Base-by-base conservation (phyloP, 2,329 filamentous ascomycete species). In the Penicillium sp. region DNA sequence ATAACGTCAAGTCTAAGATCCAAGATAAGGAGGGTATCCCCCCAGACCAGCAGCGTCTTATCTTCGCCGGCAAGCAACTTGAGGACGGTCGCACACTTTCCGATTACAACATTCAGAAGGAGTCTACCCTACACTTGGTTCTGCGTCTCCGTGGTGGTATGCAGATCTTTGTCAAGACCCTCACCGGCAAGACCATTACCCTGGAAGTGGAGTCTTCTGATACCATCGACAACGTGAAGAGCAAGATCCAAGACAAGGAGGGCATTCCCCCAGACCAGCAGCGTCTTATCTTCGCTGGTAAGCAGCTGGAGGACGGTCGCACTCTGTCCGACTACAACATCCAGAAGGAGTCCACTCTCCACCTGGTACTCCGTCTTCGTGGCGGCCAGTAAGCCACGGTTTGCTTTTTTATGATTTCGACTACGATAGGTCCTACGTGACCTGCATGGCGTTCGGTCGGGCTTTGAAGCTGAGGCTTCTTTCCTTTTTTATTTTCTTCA, bases 31-130 rank as follows among this genome's bases (percentile, higher is more conserved):
- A 88, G 78, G 93, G 93, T 25, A 96, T 97, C 54, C 93, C 93
- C 1, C 93, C 93, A 2, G 93, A 96, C 77, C 93, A 96, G 77
- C 93, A 96, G 79, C 92, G 93, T 69, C 80, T 96, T 13, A 96
- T 96, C 73, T 96, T 96, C 63, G 92, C 92, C 48, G 92, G 92
- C 58, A 96, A 96, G 85, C 92, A 96, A 77, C 80, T 96, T 1
- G 92, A 96, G 75, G 92, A 97, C 67, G 93, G 93, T 49, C 90
- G 93, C 23, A 97, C 93, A 0, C 82, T 97, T 0, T 89, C 86
- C 50, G 93, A 97, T 75, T 97, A 97, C 86, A 97, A 97, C 81
- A 97, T 97, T 47, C 93, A 98, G 77, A 93, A 93, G 80, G 91
- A 93, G 72, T 90, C 87, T 1, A 93, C 91, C 0, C 83, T 93